Evolutionary conservation across 495 filamentous ascomycete species (phyloP), one percentile per base, ranked within the genome.

Genomic region (Aspergillus wentii): DNA sequence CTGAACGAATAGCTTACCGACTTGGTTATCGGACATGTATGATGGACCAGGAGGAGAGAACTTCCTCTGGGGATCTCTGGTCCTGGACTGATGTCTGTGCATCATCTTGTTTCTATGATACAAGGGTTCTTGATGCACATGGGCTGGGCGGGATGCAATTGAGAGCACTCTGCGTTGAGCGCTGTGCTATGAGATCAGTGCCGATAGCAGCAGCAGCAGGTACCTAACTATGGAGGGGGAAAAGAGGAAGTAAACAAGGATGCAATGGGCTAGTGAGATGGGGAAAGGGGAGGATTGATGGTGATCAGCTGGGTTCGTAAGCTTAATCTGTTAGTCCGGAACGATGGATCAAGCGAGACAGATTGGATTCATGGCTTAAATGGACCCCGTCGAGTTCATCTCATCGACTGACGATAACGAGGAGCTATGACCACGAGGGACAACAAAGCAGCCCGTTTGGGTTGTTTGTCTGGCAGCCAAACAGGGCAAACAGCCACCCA

Each of bases 11-110:
- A 49, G 25, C 78, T 71, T 67, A 95, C 89, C 85, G 59, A 94
- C 82, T 64, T 95, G 88, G 30, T 90, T 80, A 56, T 79, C 79
- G 23, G 80, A 79, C 89, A 95, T 95, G 65, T 86, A 94, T 26
- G 77, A 74, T 17, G 85, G 82, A 25, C 80, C 80, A 16, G 86
- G 82, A 44, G 83, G 82, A 30, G 80, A 80, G 45, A 78, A 75
- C 68, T 82, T 85, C 47, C 78, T 61, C 42, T 62, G 59, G 41
- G 56, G 56, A 35, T 71, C 67, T 48, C 60, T 67, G 38, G 48
- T 43, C 42, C 52, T 55, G 27, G 9, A 16, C 3, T 47, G 38
- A 28, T 66, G 58, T 51, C 64, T 60, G 35, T 66, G 58, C 52
- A 68, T 61, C 42, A 61, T 57, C 11, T 15, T 33, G 43, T 21